A percentile compares a stretch with the other conserved stretches of the same genome.
phyloP scores from a whole-genome alignment of 2,329 filamentous ascomycete species.

The Aspergillus niger region DNA sequence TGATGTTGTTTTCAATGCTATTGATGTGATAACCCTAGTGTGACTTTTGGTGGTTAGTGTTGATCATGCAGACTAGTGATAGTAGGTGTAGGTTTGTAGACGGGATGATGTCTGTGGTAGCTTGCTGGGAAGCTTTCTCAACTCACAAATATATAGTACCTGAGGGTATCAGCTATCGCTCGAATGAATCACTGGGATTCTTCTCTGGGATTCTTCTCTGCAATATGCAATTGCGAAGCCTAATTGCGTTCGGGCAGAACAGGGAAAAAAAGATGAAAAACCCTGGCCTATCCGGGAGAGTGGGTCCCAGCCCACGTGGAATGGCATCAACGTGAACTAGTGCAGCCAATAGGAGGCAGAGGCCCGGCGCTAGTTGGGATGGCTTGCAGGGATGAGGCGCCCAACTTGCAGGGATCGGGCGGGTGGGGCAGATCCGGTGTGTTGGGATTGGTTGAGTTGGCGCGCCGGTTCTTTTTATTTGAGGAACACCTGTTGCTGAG shows the following conservation, averaged over 20 bases:
- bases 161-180: no score
- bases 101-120: no score
- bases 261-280: slow-evolving; percentile 8
- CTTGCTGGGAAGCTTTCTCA: no score
- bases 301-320: slow-evolving; percentile 10
- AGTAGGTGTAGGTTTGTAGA: no score
- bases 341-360: not conserved
- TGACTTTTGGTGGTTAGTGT: not conserved
- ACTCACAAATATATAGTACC: no score
- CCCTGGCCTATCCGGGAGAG: slow-evolving; percentile 14
- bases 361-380: not conserved
- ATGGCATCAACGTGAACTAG: not conserved
- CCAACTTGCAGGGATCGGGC: not conserved
- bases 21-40: not conserved
- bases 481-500: not conserved
- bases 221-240: not conserved
- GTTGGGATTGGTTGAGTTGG: not conserved
- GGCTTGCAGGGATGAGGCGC: not conserved
- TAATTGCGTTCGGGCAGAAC: not conserved
- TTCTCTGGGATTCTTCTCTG: no score
- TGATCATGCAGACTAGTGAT: not conserved
- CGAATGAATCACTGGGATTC: no score
- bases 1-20: not conserved
- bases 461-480: not conserved
- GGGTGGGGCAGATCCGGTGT: not conserved